phyloP scores from a whole-genome alignment of 2,329 filamentous ascomycete species.

The Fusarium palustre region DNA sequence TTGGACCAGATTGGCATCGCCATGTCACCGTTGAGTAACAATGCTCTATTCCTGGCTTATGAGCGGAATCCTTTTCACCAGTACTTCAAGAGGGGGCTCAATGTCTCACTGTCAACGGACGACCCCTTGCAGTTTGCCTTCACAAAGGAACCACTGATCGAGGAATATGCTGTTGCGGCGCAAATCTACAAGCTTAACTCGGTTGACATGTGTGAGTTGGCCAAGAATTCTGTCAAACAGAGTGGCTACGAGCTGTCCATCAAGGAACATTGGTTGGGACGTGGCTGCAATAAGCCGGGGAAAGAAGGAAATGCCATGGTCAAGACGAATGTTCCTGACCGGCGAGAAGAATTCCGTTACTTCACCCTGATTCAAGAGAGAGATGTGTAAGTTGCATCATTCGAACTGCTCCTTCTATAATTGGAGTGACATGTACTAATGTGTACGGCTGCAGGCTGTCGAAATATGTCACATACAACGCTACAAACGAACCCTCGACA shows the following conservation, averaged over 20 bases:
- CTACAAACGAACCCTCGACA: constrained; percentile 36
- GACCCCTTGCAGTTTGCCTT: constrained; percentile 98
- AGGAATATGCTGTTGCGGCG: constrained; percentile 96
- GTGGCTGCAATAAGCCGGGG: constrained; percentile 80
- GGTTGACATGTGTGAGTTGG: constrained; percentile 98
- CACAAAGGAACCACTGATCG: constrained; percentile 96
- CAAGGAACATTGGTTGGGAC: constrained; percentile 92
- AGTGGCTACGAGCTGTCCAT: constrained; percentile 91
- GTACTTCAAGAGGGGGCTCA: constrained; percentile 94
- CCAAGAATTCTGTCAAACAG: constrained; percentile 94
- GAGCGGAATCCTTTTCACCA: constrained; percentile 96
- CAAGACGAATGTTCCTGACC: constrained; percentile 96
- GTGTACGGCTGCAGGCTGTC: constrained; percentile 52
- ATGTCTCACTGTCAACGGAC: constrained; percentile 95
- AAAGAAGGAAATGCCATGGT: constrained; percentile 89
- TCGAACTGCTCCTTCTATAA: neutral
- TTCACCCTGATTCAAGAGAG: constrained; percentile 87
- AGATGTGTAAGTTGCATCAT: constrained; percentile 73
- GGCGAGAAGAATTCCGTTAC: constrained; percentile 88
- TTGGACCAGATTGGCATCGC: constrained; percentile 98
- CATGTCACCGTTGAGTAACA: constrained; percentile 99
- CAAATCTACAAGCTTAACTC: constrained; percentile 98
- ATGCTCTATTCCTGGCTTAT: constrained; percentile 94
- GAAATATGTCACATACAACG: constrained; percentile 56
- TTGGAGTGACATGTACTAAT: constrained; percentile 10